Percentiles rank a stretch among this genome's conserved stretches.
phyloP scores from a whole-genome alignment of 805 yeast genomes.

The Lipomyces orientalis region DNA sequence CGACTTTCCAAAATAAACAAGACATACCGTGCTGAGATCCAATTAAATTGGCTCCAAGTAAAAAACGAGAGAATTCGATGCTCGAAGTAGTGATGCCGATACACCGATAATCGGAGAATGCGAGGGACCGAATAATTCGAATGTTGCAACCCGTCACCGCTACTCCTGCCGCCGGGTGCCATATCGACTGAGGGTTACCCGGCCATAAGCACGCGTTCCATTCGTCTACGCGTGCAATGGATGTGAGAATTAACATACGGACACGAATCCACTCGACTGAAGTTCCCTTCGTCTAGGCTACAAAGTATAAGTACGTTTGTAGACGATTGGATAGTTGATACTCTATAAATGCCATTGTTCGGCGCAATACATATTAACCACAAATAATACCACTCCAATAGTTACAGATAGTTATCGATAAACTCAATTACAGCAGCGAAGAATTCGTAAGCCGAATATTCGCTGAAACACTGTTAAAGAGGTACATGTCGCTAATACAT shows the following conservation, averaged over 20 bases:
- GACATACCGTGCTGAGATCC: neutral
- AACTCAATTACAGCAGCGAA: conserved; percentile 1
- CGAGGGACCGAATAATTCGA: neutral
- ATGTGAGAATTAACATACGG: too few species aligned
- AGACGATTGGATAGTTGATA: too few species aligned
- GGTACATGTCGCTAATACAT: conserved; percentile 30
- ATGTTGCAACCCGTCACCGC: neutral
- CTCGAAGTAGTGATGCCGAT: neutral
- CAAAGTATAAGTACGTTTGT: too few species aligned
- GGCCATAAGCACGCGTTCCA: neutral
- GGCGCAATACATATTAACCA: neutral
- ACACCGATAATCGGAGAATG: neutral
- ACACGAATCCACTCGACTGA: too few species aligned
- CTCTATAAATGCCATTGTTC: too few species aligned
- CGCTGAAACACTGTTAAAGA: neutral
- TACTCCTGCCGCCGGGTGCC: neutral
- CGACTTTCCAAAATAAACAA: neutral
- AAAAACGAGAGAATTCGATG: neutral
- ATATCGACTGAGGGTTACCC: neutral
- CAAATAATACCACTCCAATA: neutral
- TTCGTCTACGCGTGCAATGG: neutral
- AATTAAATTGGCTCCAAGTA: neutral
- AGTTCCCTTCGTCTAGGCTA: too few species aligned
- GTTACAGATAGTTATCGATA: too few species aligned
- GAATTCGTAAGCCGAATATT: conserved; percentile 1